Evolutionary conservation across 2,329 filamentous ascomycete species (phyloP), one percentile per base, ranked within the genome.

Genomic region (Aurifilum marmelostoma): DNA sequence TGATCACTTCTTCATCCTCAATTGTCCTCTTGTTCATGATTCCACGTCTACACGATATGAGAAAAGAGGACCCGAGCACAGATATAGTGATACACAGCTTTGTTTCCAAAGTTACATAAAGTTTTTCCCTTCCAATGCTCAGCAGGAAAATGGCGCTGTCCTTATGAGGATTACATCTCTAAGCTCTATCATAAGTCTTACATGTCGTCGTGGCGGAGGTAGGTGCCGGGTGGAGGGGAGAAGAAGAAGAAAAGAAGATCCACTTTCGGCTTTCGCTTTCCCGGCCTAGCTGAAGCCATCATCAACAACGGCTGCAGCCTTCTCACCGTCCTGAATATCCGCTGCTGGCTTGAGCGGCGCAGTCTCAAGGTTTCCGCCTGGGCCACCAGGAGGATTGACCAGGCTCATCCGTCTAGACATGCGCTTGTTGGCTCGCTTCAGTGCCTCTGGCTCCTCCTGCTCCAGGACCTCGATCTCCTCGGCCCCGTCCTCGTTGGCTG

Each of bases 341-440:
- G 52, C 65, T 16, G 62, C 61, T 12, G 74, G 67, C 14, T 73
- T 73, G 65, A 79, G 64, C 6, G 78, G 78, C 24, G 77, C 77
- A 58, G 77, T 77, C 71, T 79, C 78, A 34, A 80, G 68, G 16
- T 70, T 73, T 11, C 71, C 73, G n/a, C 65, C 72, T 12, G 72
- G 73, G 0, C 72, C 74, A 21, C 70, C 74, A 52, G 59, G 74
- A 72, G 73, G 77, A 61, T 81, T 83, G 62, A 87, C 83, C 41
- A 87, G 77, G 72, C 89, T 91, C 69, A 83, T 82, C 69, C 88
- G 83, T 73, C 86, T 79, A 3, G 87, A 84, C 66, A 80, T 81
- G 34, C 84, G 81, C 64, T 69, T 71, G 43, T 64, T 69, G 29
- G 41, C 43, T 63, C 80, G 78, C 63, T 87, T 85, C 29, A 90